Evolutionary conservation across 2,329 filamentous ascomycete genomes (phyloP).

Genomic region (Xylaria sp.): DNA sequence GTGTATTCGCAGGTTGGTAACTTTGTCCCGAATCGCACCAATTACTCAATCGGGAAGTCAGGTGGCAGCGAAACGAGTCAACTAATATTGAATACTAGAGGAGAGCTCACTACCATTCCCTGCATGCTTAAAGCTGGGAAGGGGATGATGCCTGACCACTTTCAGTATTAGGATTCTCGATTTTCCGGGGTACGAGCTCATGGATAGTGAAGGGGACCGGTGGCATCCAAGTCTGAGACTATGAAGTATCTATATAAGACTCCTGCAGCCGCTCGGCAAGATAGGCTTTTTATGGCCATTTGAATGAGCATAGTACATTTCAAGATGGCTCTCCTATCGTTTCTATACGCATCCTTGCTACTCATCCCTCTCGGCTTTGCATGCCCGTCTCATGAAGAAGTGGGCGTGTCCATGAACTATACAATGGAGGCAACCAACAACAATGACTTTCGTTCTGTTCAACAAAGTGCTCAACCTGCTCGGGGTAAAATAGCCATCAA

Average conservation of each 20-base stretch:
- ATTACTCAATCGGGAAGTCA: constrained; percentile 16
- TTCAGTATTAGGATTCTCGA: not conserved
- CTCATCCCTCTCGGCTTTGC: constrained; percentile 13
- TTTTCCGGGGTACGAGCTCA: not conserved
- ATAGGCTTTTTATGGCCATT: not conserved
- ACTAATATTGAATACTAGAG: not conserved
- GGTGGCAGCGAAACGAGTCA: not conserved
- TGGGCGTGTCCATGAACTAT: not conserved
- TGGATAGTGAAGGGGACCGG: not conserved
- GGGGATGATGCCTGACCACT: not conserved
- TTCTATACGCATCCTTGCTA: constrained; percentile 5
- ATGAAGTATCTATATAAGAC: constrained; percentile 12
- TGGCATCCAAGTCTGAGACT: not conserved
- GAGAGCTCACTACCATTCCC: not conserved
- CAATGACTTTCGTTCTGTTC: constrained; percentile 18
- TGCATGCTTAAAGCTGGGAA: not conserved
- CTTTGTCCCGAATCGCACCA: constrained; percentile 30
- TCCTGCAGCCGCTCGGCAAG: not conserved
- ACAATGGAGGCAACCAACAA: constrained; percentile 2
- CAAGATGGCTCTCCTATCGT: not conserved
- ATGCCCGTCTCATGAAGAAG: constrained; percentile 24
- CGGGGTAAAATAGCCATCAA: constrained; percentile 16
- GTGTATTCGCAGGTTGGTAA: not conserved
- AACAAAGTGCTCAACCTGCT: not conserved
- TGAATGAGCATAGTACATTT: not conserved